phyloP scores from a whole-genome alignment of 2,329 filamentous ascomycete species.

The Phialophora chinensis region DNA sequence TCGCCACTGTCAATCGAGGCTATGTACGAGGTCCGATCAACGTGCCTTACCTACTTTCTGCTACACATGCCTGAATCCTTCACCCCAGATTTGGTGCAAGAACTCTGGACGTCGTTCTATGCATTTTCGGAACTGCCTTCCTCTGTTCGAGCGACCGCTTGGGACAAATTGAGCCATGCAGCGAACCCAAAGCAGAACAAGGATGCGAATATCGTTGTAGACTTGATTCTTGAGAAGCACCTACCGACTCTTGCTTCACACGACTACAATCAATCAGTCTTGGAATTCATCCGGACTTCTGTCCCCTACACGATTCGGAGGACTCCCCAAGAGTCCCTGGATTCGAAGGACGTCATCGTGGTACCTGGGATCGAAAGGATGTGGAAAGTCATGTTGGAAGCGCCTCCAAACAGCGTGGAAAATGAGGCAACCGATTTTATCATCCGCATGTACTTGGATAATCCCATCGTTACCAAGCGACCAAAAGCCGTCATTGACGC shows the following conservation, averaged over 20 bases:
- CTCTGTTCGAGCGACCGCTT: conserved; percentile 69
- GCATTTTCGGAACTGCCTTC: conserved; percentile 65
- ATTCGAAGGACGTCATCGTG: conserved; percentile 49
- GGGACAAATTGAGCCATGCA: conserved; percentile 67
- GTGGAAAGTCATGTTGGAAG: conserved; percentile 81
- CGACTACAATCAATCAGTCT: conserved; percentile 31
- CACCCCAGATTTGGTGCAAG: conserved; percentile 64
- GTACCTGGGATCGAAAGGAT: conserved; percentile 68
- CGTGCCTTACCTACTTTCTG: conserved; percentile 30
- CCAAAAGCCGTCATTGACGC: conserved; percentile 57
- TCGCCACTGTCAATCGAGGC: conserved; percentile 24
- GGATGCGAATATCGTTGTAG: conserved; percentile 29
- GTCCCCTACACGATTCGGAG: conserved; percentile 31
- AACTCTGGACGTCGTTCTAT: conserved; percentile 76
- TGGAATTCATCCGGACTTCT: conserved; percentile 35
- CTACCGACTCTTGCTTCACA: conserved; percentile 29
- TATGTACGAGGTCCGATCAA: conserved; percentile 28
- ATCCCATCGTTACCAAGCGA: conserved; percentile 50
- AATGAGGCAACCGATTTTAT: conserved; percentile 71
- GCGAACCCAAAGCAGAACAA: conserved; percentile 43
- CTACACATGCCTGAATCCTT: conserved; percentile 67
- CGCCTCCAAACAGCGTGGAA: conserved; percentile 69
- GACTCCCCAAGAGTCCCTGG: conserved; percentile 43
- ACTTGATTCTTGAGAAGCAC: conserved; percentile 34
- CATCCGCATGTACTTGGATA: conserved; percentile 74